A percentile compares a stretch with the other conserved stretches of the same genome.
These are phyloP conservation scores for Botrytis hyacinthi DNA, from an alignment of 2,329 filamentous ascomycete genomes.

Conservation along the genomic window DNA sequence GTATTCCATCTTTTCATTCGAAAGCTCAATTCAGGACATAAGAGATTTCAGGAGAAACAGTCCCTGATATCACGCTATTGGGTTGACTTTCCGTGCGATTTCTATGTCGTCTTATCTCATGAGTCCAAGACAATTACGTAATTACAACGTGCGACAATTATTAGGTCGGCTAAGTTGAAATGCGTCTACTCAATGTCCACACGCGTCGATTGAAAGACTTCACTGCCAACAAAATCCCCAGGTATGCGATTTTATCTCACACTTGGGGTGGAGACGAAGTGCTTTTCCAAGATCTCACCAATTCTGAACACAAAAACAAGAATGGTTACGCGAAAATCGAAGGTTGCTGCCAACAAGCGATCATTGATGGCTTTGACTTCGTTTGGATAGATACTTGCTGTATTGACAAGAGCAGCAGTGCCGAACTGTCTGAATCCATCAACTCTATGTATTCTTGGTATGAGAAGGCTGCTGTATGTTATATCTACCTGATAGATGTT, in stretches of 20 bases:
- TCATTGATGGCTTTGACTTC: not conserved
- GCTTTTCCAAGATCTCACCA: not conserved
- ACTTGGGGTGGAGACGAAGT: conserved; percentile 2
- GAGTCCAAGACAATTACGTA: not conserved
- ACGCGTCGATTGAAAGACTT: not conserved
- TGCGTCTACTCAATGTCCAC: conserved; percentile 10
- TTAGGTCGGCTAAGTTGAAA: not conserved
- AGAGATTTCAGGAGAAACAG: not conserved
- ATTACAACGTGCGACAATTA: not conserved
- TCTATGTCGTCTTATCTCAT: not conserved
- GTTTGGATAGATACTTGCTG: conserved; percentile 26
- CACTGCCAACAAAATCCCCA: not conserved
- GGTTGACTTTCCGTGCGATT: not conserved
- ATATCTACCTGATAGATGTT: conserved; percentile 24
- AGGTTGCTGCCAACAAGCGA: not conserved
- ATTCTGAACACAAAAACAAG: not conserved
- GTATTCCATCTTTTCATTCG: not conserved
- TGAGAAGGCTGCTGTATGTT: conserved; percentile 17
- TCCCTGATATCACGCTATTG: not conserved
- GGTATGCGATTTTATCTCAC: conserved; percentile 9
- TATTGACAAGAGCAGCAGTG: conserved; percentile 24
- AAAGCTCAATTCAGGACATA: not conserved
- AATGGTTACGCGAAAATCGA: conserved; percentile 1
- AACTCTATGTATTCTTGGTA: conserved; percentile 27
- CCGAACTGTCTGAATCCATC: conserved; percentile 23